Percentiles rank a stretch among this genome's conserved stretches.
phyloP scores from a whole-genome alignment of 2,329 filamentous ascomycete species.

The Ophiostoma angusticollis region DNA sequence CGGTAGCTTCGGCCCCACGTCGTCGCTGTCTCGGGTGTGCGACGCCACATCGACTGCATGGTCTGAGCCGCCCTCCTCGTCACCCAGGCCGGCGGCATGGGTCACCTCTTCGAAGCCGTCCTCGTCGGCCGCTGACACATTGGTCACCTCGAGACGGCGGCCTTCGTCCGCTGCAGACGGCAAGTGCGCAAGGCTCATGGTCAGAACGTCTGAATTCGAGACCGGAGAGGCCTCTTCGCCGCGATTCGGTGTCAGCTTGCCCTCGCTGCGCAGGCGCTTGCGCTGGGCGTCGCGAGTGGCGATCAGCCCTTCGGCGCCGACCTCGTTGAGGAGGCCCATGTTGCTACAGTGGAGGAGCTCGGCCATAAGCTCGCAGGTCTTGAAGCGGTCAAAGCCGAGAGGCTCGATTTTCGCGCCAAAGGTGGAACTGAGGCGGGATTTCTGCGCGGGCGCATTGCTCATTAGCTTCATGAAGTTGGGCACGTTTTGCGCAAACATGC shows the following conservation, averaged over 20 bases:
- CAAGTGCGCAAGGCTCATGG: conserved; percentile 43
- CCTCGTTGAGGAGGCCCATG: conserved; percentile 90
- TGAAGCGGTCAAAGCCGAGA: conserved; percentile 93
- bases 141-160: conserved; percentile 63
- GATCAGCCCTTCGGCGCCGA: conserved; percentile 79
- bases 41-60: no score
- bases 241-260: conserved; percentile 46
- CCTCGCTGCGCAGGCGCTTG: conserved; percentile 64
- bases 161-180: conserved; percentile 45
- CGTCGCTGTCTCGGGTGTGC: conserved; percentile 28
- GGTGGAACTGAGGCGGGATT: conserved; percentile 67
- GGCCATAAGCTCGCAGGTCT: conserved; percentile 97
- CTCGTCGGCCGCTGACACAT: conserved; percentile 56
- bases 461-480: conserved; percentile 90
- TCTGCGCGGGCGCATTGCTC: conserved; percentile 60
- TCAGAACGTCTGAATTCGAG: conserved; percentile 48
- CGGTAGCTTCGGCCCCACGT: conserved; percentile 13
- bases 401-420: conserved; percentile 89
- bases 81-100: conserved; percentile 54
- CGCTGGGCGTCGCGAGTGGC: conserved; percentile 67
- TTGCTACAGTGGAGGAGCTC: conserved; percentile 96
- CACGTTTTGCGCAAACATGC: conserved; percentile 80
- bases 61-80: no score
- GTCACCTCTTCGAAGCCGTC: conserved; percentile 90
- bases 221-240: conserved; percentile 26